Conservation (phyloP, 305 asterid genomes). For the Lippia alba region DNA sequence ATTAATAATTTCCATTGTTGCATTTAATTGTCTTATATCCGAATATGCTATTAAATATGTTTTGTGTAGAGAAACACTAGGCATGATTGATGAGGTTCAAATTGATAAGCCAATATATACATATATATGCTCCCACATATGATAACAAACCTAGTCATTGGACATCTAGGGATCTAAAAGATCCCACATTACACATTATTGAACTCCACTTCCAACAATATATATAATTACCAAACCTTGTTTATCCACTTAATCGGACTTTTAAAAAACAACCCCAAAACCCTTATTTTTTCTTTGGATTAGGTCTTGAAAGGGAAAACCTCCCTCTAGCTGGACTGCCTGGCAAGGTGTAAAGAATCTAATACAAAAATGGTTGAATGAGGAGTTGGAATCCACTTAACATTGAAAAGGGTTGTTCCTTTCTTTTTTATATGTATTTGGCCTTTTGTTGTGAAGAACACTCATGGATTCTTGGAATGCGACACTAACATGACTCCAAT, state of each 20-base stretch:
- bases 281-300: conserved; percentile 33
- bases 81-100: conserved; percentile 22
- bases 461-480: conserved; percentile 53
- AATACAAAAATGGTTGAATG: conserved; percentile 50
- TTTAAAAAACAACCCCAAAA: conserved; percentile 12
- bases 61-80: not conserved
- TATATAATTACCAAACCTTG: not conserved
- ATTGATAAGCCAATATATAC: not conserved
- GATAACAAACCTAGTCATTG: conserved; percentile 40
- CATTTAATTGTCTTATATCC: no score
- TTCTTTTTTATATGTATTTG: conserved; percentile 9
- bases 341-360: conserved; percentile 48
- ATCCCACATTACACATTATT: conserved; percentile 30
- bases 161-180: conserved; percentile 44
- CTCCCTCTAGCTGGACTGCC: conserved; percentile 35
- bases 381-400: conserved; percentile 67
- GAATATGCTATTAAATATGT: no score
- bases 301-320: conserved; percentile 58
- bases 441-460: conserved; percentile 34
- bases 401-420: not conserved
- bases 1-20: no score
- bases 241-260: no score
- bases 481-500: conserved; percentile 58
- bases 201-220: conserved; percentile 9
- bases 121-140: conserved; percentile 40